phyloP scores from a whole-genome alignment of 225 moss, liverwort and hornwort species.

The Climacium dendroides region DNA sequence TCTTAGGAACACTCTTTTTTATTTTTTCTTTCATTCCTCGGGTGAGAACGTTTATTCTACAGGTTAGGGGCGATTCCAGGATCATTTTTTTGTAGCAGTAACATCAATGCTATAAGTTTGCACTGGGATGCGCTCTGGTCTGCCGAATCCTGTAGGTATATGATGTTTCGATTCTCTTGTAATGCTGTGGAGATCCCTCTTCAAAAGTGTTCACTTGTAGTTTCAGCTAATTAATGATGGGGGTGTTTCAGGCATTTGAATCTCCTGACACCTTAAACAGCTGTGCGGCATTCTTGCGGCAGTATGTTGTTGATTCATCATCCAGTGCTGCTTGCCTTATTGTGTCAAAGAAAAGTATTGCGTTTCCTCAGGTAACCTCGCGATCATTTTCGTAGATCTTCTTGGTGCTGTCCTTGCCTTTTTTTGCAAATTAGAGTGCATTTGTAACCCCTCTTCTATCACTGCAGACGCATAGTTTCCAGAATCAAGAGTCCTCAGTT shows the following conservation, averaged over 20 bases:
- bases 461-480: not conserved
- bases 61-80: not conserved
- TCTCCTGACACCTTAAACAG: constrained; percentile 83
- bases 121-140: not conserved
- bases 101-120: not conserved
- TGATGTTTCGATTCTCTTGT: not conserved
- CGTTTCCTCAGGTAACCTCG: constrained; percentile 74
- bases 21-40: not conserved
- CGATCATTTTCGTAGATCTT: not conserved
- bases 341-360: constrained; percentile 73
- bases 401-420: not conserved
- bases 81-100: not conserved
- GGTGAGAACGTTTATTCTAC: not conserved
- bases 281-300: constrained; percentile 68
- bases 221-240: not conserved
- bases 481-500: not conserved
- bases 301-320: constrained; percentile 75
- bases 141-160: not conserved
- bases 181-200: not conserved
- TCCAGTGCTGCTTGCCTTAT: constrained; percentile 78
- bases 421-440: not conserved
- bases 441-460: not conserved
- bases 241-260: constrained; percentile 69
- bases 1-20: not conserved
- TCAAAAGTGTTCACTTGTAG: not conserved